Evolutionary conservation across 208 protist species (phyloP), one percentile per base, ranked within the genome.

Genomic region (Trypanosoma rangeli): DNA sequence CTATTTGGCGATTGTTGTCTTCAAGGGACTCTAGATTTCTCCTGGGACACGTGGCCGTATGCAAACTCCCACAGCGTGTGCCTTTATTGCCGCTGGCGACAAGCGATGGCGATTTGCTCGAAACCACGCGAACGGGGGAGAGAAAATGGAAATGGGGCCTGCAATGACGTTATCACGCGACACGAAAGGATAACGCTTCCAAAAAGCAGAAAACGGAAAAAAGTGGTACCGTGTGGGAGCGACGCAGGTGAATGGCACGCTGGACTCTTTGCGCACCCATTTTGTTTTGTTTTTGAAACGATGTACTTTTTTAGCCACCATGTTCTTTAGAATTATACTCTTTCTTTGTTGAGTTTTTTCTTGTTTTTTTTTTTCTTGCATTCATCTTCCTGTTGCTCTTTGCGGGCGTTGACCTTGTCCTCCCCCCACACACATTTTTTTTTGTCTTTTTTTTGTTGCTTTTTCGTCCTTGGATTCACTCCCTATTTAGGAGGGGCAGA

Each of bases 1-100:
- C 26, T 88, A 90, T 68, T 62, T 98, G 55, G 92, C 93, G 22
- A 92, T 98, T 59, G 92, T 98, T 12, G 79, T 98, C n/a, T 98
- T 97, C 74, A 98, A 98, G 70, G 92, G 92, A 5, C 69, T 95
- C 13, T 97, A 87, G 62, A 22, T 37, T 8, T n/a, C 50, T 57
- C 13, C 0, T 8, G 33, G 18, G 29, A 16, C 54, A 28, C 18
- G 29, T 60, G 31, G 9, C 28, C 28, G 16, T 0, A 57, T 46
- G 48, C 42, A 56, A 5, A 66, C 13, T 49, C 29, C 44, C n/a
- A 48, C 10, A 4, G 20, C 46, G 20, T 50, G 46, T 50, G 46
- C 20, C 20, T 12, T 22, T 53, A 46, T 53, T 53, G 22, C 49
- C 49, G 16, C 12, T 26, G 18, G 22, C 18, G 46, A 9, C 20